Percentiles rank a stretch among this genome's conserved stretches.
Evolutionary conservation across 441 rosid species (phyloP).

Genomic region (Mallotus repandus): DNA sequence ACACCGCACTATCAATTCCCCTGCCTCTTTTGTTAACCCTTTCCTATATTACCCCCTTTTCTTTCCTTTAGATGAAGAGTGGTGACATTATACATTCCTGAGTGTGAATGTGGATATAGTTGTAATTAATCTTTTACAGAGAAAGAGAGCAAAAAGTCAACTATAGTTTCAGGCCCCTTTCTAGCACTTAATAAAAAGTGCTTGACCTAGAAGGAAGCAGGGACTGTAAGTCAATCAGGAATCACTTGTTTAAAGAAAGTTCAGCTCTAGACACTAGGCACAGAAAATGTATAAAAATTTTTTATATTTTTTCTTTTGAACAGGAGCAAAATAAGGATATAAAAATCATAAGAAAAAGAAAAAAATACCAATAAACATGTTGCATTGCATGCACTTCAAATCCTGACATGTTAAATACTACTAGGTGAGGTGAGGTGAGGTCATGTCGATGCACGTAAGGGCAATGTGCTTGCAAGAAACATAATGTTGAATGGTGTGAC

Average conservation of each 20-base stretch:
- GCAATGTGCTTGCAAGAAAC: conserved; percentile 12
- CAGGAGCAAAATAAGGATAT: background rate
- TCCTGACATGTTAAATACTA: background rate
- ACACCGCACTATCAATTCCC: conserved; percentile 2
- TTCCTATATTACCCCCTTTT: conserved; percentile 25
- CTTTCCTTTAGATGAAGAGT: background rate
- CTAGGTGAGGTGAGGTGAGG: background rate
- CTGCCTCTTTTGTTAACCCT: background rate
- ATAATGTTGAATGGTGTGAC: conserved; percentile 14
- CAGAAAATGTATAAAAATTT: background rate
- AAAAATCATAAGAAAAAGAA: background rate
- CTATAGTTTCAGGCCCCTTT: conserved; percentile 27
- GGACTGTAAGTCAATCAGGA: conserved; percentile 29
- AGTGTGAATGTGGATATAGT: background rate
- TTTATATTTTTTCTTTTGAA: background rate
- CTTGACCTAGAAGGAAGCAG: conserved; percentile 16
- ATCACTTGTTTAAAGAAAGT: conserved; percentile 13
- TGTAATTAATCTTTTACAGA: conserved; percentile 10
- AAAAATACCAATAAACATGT: background rate
- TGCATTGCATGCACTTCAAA: background rate
- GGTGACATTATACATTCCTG: too few species aligned
- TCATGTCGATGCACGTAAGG: conserved; percentile 1
- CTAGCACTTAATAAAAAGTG: conserved; percentile 25
- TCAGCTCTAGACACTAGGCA: conserved; percentile 28
- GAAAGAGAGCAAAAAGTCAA: conserved; percentile 31